Base-by-base conservation (phyloP, 371 early-diverging fungal species). In the Mortierella sp. region DNA sequence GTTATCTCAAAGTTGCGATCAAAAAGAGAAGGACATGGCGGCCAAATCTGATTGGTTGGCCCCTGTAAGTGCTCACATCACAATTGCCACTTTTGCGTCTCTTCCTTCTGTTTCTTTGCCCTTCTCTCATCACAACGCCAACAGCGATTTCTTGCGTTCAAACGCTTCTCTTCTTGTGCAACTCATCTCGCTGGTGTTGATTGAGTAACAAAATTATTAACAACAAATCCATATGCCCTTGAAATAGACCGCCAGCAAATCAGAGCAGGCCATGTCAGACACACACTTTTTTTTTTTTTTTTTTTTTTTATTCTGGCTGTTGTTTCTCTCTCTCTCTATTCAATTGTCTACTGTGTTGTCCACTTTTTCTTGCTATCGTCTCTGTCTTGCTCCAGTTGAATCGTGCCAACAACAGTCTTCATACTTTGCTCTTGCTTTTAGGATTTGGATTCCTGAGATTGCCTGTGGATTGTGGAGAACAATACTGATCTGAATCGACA, bases 251-350 rank as follows among this genome's bases (percentile, higher is more conserved):
- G 7, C 63, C 71, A 72, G 79, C 83, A 76, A 83, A 83, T 80
- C 58, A 68, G 77, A 83, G 38, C 26, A 21, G 50, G 83, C 76
- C 83, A 83, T 63, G 83, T 83, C 83, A 83, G 42, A 10, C 3
- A 24, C 11, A 26, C 6, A 19, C 63, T 19, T 34, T 63, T 28
- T 28, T 55, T 0, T 21, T 9, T 24, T 54, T 54, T 6, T 16
- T 54, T 16, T 54, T 2, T n/a, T n/a, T n/a, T n/a, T n/a, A n/a
- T n/a, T n/a, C n/a, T n/a, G n/a, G n/a, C n/a, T n/a, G n/a, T n/a
- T n/a, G n/a, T n/a, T n/a, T n/a, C n/a, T n/a, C n/a, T n/a, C n/a
- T n/a, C n/a, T n/a, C n/a, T n/a, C n/a, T n/a, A n/a, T n/a, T n/a
- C n/a, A n/a, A n/a, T n/a, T n/a, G n/a, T n/a, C n/a, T n/a, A n/a